phyloP scores from a whole-genome alignment of 179 eudicot species.

The Vitellaria paradoxa region DNA sequence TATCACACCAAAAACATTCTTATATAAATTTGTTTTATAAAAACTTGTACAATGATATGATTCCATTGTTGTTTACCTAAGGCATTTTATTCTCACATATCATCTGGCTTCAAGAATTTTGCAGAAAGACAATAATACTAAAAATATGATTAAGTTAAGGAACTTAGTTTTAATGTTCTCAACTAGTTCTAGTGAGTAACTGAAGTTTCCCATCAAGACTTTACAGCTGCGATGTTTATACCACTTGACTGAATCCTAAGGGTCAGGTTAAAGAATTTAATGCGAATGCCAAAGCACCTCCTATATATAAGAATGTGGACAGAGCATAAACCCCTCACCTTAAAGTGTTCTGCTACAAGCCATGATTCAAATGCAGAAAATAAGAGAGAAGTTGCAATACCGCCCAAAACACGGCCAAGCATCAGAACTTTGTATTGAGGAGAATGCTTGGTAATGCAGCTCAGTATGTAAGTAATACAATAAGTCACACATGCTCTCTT shows the following conservation, averaged over 20 bases:
- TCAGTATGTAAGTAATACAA: conserved; percentile 88
- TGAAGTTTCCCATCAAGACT: not conserved
- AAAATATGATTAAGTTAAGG: not conserved
- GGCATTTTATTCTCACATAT: not conserved
- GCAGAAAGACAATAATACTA: not conserved
- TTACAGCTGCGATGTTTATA: too few species aligned
- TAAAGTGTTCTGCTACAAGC: conserved; percentile 97
- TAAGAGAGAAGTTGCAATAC: conserved; percentile 89
- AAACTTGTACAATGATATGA: not conserved
- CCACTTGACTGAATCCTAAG: too few species aligned
- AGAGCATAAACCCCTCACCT: conserved; percentile 44
- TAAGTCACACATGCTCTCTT: conserved; percentile 91
- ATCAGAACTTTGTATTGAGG: conserved; percentile 87
- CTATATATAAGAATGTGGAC: not conserved
- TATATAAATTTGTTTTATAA: not conserved
- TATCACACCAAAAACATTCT: not conserved
- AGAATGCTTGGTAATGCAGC: conserved; percentile 97
- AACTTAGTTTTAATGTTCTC: not conserved
- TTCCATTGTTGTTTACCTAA: too few species aligned
- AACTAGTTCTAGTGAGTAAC: not conserved
- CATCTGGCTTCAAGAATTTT: not conserved
- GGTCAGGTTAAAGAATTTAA: not conserved
- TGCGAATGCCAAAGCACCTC: not conserved
- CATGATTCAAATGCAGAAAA: conserved; percentile 97
- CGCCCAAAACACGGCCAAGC: conserved; percentile 92